Percentiles rank a stretch among this genome's conserved stretches.
Conservation (phyloP, 1,284 basidiomycete species). For the Leccinum pseudoinsigne region DNA sequence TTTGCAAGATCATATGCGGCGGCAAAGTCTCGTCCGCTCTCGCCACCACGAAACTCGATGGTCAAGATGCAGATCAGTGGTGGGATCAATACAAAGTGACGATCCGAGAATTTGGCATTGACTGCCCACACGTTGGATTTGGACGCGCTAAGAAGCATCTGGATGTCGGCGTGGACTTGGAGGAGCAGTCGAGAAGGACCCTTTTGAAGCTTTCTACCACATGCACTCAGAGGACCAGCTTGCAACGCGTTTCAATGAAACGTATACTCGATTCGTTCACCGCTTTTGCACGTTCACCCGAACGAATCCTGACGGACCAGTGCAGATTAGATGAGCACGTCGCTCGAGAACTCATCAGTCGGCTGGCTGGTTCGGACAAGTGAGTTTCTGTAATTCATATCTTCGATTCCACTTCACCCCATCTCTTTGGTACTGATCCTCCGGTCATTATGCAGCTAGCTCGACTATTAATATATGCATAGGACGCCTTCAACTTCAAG, state of each 20-base stretch:
- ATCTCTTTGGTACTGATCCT: background rate
- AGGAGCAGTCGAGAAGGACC: conserved; percentile 13
- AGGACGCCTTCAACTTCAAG: background rate
- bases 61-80: conserved; percentile 34
- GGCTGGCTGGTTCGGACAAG: conserved; percentile 12
- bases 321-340: conserved; percentile 24
- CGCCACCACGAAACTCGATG: conserved; percentile 28
- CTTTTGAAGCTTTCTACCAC: conserved; percentile 22
- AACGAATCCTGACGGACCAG: conserved; percentile 18
- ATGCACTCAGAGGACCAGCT: conserved; percentile 6
- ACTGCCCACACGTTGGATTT: conserved; percentile 36
- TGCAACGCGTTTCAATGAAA: conserved; percentile 14
- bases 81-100: conserved; percentile 28
- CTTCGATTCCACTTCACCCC: background rate
- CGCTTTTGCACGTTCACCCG: conserved; percentile 15
- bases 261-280: conserved; percentile 10
- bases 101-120: conserved; percentile 32
- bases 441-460: background rate
- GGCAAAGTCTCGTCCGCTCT: conserved; percentile 26
- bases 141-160: conserved; percentile 1
- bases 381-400: conserved; percentile 1
- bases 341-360: conserved; percentile 22
- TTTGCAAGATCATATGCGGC: conserved; percentile 27
- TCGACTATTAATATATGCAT: background rate
- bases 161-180: conserved; percentile 1